Conservation (phyloP, 495 filamentous ascomycete species). For the Penicillium dipodomyicola region DNA sequence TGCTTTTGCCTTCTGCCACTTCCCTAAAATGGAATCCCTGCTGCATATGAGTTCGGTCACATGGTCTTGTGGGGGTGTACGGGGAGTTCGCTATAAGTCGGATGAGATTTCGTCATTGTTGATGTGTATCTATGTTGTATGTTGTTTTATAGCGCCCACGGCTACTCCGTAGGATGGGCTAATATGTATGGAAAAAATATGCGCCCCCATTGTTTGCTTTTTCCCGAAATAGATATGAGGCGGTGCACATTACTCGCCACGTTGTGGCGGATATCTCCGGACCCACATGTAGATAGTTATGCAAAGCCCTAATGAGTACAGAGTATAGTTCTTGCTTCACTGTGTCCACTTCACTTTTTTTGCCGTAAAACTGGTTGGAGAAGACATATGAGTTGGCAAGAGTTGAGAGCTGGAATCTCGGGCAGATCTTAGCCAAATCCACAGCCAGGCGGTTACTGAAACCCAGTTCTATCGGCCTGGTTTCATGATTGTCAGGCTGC, state of each 20-base stretch:
- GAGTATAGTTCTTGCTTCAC: background rate
- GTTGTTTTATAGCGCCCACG: too few species aligned
- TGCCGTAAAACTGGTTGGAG: background rate
- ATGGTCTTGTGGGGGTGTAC: conserved; percentile 19
- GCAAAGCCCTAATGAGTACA: background rate
- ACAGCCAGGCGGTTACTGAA: conserved; percentile 3
- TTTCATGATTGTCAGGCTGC: background rate
- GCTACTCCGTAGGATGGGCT: too few species aligned
- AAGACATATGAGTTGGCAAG: conserved; percentile 3
- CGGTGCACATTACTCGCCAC: conserved; percentile 7
- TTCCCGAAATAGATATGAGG: conserved; percentile 11
- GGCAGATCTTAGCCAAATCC: background rate
- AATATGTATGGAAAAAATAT: background rate
- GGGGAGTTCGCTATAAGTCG: conserved; percentile 2
- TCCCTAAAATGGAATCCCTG: conserved; percentile 18
- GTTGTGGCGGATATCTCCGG: conserved; percentile 13
- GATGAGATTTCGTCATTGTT: background rate
- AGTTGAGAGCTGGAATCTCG: background rate
- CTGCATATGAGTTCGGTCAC: conserved; percentile 34
- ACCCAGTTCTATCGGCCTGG: conserved; percentile 2
- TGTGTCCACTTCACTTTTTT: background rate
- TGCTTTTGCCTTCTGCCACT: background rate
- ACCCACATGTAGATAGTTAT: background rate
- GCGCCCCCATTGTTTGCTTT: background rate
- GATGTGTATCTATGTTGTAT: background rate